These are phyloP conservation scores for Penicillium sp. DNA, from an alignment of 2,329 filamentous ascomycete species.

Conservation along the genomic window DNA sequence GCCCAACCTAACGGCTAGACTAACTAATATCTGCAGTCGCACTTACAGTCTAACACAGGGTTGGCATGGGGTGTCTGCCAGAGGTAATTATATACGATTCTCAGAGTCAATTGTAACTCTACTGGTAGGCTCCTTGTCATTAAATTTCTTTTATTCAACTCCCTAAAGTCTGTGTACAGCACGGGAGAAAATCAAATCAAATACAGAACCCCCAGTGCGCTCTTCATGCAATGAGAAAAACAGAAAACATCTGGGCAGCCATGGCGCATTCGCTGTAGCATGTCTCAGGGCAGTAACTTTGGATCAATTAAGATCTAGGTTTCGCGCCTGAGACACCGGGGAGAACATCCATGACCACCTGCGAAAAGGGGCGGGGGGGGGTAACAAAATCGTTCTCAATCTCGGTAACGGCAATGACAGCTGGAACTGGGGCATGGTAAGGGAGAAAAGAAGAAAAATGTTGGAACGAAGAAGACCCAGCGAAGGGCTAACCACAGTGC, in stretches of 20 bases:
- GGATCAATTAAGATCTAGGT: conserved; percentile 5
- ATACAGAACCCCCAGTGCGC: conserved; percentile 26
- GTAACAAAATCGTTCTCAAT: conserved; percentile 34
- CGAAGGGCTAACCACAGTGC: conserved; percentile 20
- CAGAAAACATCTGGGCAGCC: conserved; percentile 9
- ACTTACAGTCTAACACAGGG: neutral
- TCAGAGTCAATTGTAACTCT: neutral
- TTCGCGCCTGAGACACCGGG: conserved; percentile 24
- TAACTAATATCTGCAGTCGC: too few relatives aligned
- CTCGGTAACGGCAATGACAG: conserved; percentile 27
- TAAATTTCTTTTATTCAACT: conserved; percentile 26
- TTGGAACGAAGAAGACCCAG: conserved; percentile 16
- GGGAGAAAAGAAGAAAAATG: conserved; percentile 17
- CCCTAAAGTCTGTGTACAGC: conserved; percentile 35
- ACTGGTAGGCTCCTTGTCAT: conserved; percentile 6
- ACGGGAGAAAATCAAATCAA: conserved; percentile 28
- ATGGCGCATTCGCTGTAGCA: neutral
- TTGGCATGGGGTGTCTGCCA: neutral
- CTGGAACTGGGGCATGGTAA: conserved; percentile 22
- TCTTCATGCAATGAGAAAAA: conserved; percentile 32
- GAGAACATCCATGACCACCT: conserved; percentile 10
- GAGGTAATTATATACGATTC: neutral
- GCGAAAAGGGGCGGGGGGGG: conserved; percentile 13
- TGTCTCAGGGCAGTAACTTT: neutral
- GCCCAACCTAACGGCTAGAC: neutral